A percentile compares a stretch with the other conserved stretches of the same genome.
phyloP scores from a whole-genome alignment of 2,329 filamentous ascomycete genomes.

The Cadophora sp. region DNA sequence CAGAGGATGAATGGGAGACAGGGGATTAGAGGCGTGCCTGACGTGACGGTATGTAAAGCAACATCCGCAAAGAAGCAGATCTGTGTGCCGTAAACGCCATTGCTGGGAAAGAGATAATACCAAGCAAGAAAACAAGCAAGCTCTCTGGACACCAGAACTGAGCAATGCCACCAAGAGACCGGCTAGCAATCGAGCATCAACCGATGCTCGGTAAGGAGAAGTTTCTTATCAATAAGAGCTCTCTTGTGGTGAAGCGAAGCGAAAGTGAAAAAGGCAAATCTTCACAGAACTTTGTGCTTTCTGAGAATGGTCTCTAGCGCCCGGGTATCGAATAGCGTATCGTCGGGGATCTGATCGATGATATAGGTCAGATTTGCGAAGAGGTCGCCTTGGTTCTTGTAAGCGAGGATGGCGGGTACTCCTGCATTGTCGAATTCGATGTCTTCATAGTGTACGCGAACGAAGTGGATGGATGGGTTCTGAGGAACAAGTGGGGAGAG shows the following conservation, averaged over 20 bases:
- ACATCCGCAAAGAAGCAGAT: neutral
- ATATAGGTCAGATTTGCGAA: conserved; percentile 90
- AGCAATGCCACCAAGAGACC: no score
- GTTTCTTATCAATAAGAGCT: neutral
- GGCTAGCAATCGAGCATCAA: neutral
- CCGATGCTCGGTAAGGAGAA: neutral
- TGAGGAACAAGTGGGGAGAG: conserved; percentile 75
- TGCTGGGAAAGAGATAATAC: neutral
- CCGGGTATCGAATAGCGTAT: conserved; percentile 62
- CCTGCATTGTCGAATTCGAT: conserved; percentile 93
- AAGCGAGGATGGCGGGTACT: conserved; percentile 87
- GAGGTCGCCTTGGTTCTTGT: conserved; percentile 85
- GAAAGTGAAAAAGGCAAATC: neutral
- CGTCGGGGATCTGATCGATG: conserved; percentile 81
- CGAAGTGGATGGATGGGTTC: conserved; percentile 78
- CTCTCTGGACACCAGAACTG: neutral
- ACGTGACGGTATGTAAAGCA: neutral
- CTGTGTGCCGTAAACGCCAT: neutral
- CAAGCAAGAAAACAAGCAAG: neutral
- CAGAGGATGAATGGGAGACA: neutral
- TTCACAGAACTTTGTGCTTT: conserved; percentile 54
- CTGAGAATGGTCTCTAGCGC: conserved; percentile 59
- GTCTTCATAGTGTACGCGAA: conserved; percentile 89
- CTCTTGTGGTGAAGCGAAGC: neutral
- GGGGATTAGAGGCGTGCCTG: neutral